Conservation (phyloP, 208 protist species). For the Balamuthia mandrillaris region DNA sequence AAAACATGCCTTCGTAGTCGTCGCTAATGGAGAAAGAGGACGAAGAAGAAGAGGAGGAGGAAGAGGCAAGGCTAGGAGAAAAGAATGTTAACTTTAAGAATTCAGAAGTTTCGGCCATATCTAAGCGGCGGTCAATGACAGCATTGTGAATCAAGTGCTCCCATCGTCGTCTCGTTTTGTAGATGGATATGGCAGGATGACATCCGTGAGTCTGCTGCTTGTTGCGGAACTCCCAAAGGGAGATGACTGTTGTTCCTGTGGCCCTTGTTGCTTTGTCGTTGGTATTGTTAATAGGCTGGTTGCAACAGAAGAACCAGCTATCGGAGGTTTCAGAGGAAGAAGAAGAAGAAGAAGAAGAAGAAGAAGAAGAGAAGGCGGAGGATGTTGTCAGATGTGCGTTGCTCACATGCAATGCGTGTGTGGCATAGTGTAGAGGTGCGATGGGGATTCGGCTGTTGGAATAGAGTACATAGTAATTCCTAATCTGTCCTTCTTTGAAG, state of each 20-base stretch:
- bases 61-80: not conserved
- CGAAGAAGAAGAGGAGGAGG: too few species aligned
- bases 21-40: not conserved
- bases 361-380: not conserved
- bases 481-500: not conserved
- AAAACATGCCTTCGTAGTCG: not conserved
- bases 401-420: not conserved
- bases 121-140: not conserved
- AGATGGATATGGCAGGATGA: not conserved
- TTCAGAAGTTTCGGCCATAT: not conserved
- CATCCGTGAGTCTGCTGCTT: not conserved
- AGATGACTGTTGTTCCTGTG: not conserved
- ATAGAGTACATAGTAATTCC: slow-evolving; percentile 2
- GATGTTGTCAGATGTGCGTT: not conserved
- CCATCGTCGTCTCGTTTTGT: not conserved
- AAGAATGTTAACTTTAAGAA: not conserved
- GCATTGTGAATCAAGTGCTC: not conserved
- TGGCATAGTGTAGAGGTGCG: too few species aligned
- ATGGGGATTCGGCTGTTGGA: slow-evolving; percentile 2
- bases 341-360: not conserved
- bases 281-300: not conserved
- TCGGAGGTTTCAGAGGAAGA: not conserved
- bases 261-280: too few species aligned
- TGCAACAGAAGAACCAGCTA: slow-evolving; percentile 16
- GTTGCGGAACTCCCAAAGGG: not conserved